Conservation (phyloP, 345 rosid species). For the Balakata baccata region DNA sequence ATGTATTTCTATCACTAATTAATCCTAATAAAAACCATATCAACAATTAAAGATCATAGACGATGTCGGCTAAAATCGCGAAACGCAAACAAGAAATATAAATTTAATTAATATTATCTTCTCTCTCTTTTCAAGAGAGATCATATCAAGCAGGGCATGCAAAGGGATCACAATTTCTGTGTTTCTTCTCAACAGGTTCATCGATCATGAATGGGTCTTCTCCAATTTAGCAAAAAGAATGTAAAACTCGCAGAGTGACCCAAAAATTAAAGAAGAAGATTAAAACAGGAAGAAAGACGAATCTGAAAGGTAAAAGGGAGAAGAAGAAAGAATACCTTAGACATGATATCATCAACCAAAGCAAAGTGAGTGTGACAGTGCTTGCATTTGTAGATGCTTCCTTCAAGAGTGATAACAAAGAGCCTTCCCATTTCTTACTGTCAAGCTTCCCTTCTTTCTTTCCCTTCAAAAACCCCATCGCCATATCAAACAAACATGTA, state of each 20-base stretch:
- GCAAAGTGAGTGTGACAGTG: conserved; percentile 68
- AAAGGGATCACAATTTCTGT: background rate
- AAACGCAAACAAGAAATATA: background rate
- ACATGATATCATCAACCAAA: conserved; percentile 44
- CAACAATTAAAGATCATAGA: background rate
- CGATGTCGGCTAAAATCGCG: background rate
- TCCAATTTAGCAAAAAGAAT: too few species aligned
- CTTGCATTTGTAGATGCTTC: conserved; percentile 61
- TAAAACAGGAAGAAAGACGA: background rate
- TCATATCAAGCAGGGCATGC: too few species aligned
- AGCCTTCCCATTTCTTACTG: conserved; percentile 56
- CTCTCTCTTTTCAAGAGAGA: background rate
- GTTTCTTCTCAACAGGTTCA: too few species aligned
- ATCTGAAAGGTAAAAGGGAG: background rate
- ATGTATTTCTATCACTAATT: background rate
- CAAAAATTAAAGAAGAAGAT: background rate
- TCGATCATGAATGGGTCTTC: background rate
- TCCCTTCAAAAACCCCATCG: background rate
- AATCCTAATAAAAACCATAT: background rate
- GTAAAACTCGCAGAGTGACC: too few species aligned
- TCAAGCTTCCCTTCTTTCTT: background rate
- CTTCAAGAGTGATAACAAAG: conserved; percentile 55
- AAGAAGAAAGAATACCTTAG: conserved; percentile 45
- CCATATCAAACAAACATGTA: background rate
- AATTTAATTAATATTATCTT: background rate